Base-by-base conservation (phyloP, 2,329 filamentous ascomycete species). In the Dryadomyces quercus-mongolicae region DNA sequence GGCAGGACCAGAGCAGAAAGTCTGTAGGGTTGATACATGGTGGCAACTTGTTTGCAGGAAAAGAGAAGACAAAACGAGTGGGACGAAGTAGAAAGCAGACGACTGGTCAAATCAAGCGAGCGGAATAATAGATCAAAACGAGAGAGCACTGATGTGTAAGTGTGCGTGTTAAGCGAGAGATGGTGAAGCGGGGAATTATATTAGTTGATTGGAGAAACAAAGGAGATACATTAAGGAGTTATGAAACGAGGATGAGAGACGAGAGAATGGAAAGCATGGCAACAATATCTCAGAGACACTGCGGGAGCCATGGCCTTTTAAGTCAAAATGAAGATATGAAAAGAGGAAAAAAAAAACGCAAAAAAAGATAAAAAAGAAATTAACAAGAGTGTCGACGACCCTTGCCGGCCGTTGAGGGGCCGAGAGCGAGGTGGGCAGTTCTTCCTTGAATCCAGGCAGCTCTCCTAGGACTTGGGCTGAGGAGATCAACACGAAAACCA, bases 1-100 rank as follows among this genome's bases (percentile, higher is more conserved):
- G 58, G 31, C 18, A 54, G 22, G 46, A 44, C 36, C 38, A 55
- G n/a, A 16, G 54, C 54, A 5, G 44, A 25, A 13, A 51, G 45
- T 8, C 53, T 16, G 4, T 34, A 5, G 13, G 50, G 18, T 7
- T 16, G 52, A 18, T 36, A 44, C 58, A 60, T 54, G 36, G 31
- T 49, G 22, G 10, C 4, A 16, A 16, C 10, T 8, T 15, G 3
- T n/a, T 6, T 31, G 25, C 25, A 34, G 42, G 42, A 18, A 44
- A 44, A 47, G 34, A 18, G 31, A 16, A 38, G 9, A 40, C 5
- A 10, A 12, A 25, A 25, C 12, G 21, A 25, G 21, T 18, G n/a
- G 25, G 10, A 6, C 25, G 16, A 49, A 40, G 3, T 6, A 49
- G 9, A 18, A 18, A 49, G 25, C 8, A 45, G 15, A n/a, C 8